A percentile compares a stretch with the other conserved stretches of the same genome.
Conservation (phyloP, 768 basidiomycete species). For the Lactarius akahatsu region DNA sequence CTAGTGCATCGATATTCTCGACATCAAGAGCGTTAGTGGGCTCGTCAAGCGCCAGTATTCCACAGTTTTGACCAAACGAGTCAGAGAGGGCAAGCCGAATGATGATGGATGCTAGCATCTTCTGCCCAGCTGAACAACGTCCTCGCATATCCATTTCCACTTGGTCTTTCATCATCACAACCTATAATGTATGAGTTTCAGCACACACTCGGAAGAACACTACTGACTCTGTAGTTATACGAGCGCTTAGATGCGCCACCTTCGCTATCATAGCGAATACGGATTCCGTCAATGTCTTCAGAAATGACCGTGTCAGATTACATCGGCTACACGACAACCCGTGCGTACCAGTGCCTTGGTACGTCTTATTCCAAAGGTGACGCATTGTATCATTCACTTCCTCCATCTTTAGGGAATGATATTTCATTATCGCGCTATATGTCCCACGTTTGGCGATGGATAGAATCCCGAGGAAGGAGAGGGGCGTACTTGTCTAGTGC, state of each 20-base stretch:
- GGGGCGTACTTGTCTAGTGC: slow-evolving; percentile 86
- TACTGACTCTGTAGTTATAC: slow-evolving; percentile 91
- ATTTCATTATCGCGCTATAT: slow-evolving; percentile 94
- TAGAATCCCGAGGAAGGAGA: neutral
- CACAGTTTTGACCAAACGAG: slow-evolving; percentile 96
- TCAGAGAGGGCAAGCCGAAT: slow-evolving; percentile 96
- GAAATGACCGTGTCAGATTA: slow-evolving; percentile 16
- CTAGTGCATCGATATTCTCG: slow-evolving; percentile 94
- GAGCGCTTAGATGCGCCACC: slow-evolving; percentile 87
- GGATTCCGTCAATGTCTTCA: slow-evolving; percentile 95
- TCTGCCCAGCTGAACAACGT: slow-evolving; percentile 96
- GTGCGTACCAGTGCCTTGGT: slow-evolving; percentile 88
- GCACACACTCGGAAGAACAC: slow-evolving; percentile 21
- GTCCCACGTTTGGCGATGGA: slow-evolving; percentile 28
- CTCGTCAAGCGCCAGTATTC: slow-evolving; percentile 95
- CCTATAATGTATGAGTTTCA: slow-evolving; percentile 46
- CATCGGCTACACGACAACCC: neutral
- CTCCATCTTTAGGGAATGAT: slow-evolving; percentile 96
- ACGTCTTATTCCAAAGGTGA: slow-evolving; percentile 97
- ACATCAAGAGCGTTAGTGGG: slow-evolving; percentile 96
- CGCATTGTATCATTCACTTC: slow-evolving; percentile 99
- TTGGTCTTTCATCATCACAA: slow-evolving; percentile 98
- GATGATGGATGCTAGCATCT: slow-evolving; percentile 97
- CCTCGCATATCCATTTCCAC: slow-evolving; percentile 99
- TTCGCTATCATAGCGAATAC: slow-evolving; percentile 91